Percentiles rank a stretch among this genome's conserved stretches.
Evolutionary conservation across 1,284 basidiomycete genomes (phyloP).

Genomic region (Trichosporon ovoides): DNA sequence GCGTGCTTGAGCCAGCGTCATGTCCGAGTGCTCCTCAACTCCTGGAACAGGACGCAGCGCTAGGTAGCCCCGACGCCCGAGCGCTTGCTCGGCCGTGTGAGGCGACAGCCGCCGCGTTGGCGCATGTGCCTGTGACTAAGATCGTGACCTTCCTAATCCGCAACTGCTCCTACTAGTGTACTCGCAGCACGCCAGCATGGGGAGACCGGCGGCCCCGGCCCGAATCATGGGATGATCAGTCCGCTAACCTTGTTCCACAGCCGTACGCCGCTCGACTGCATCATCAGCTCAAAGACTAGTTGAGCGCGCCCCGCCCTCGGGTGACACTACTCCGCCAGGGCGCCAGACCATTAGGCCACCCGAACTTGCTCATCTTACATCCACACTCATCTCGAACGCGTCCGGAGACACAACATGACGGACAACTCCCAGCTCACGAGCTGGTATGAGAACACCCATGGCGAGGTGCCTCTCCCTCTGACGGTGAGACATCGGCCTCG

Average conservation of each 20-base stretch:
- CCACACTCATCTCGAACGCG: neutral
- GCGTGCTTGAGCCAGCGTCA: too few relatives aligned
- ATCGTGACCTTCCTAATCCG: too few relatives aligned
- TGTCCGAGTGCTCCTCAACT: too few relatives aligned
- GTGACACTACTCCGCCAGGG: neutral
- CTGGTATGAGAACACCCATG: constrained; percentile 71
- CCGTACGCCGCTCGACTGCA: neutral
- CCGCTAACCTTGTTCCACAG: neutral
- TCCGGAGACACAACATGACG: constrained; percentile 8
- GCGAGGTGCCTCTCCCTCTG: constrained; percentile 80
- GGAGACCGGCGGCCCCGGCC: neutral
- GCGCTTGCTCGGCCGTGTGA: too few relatives aligned
- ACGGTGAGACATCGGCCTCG: constrained; percentile 56
- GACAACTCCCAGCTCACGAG: constrained; percentile 62
- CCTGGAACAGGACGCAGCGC: too few relatives aligned
- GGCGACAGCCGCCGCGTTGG: too few relatives aligned
- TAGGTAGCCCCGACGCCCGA: too few relatives aligned
- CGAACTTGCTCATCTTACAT: neutral
- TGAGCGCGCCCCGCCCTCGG: neutral
- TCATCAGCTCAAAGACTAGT: neutral
- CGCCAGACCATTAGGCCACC: neutral
- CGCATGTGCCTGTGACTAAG: too few relatives aligned
- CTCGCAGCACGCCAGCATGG: neutral
- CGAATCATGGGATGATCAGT: neutral
- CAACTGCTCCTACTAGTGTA: too few relatives aligned